Evolutionary conservation across 2,329 filamentous ascomycete species (phyloP).

Genomic region (Alternaria sp.): DNA sequence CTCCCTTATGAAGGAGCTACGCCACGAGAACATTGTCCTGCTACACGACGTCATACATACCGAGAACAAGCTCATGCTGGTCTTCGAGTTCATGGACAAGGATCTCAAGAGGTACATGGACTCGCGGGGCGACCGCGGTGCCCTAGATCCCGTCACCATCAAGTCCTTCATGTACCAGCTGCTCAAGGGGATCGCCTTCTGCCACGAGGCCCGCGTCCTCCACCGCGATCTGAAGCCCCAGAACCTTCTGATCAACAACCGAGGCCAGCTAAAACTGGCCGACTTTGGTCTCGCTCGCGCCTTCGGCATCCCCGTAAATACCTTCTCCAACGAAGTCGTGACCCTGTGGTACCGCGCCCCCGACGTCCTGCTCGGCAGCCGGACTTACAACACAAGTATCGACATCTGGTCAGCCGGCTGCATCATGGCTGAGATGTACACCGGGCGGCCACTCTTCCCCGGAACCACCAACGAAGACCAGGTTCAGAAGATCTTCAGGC

Average conservation of each 20-base stretch:
- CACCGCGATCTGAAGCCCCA: constrained; percentile 97
- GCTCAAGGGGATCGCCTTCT: constrained; percentile 94
- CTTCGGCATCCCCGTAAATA: constrained; percentile 97
- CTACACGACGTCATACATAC: constrained; percentile 99
- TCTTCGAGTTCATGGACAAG: constrained; percentile 99
- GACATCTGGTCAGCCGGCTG: constrained; percentile 99
- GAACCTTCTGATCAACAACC: constrained; percentile 93
- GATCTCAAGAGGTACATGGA: constrained; percentile 99
- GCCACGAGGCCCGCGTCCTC: constrained; percentile 94
- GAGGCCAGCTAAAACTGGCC: constrained; percentile 88
- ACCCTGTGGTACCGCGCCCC: constrained; percentile 98
- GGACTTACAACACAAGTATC: constrained; percentile 99
- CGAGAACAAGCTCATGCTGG: constrained; percentile 99
- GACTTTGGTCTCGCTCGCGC: constrained; percentile 94
- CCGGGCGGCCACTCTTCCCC: constrained; percentile 91
- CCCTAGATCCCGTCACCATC: constrained; percentile 87
- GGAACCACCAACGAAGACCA: constrained; percentile 99
- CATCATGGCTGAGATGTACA: constrained; percentile 99
- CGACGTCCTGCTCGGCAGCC: constrained; percentile 89
- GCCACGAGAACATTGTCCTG: constrained; percentile 97
- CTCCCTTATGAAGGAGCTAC: constrained; percentile 98
- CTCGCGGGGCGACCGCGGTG: constrained; percentile 84
- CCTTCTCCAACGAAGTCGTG: constrained; percentile 97
- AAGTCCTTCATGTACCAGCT: constrained; percentile 99
- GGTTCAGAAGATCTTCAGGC: constrained; percentile 93